Percentiles rank a stretch among this genome's conserved stretches.
Conservation (phyloP, 495 filamentous ascomycete genomes). For the Aspergillus sclerotiicarbonarius region DNA sequence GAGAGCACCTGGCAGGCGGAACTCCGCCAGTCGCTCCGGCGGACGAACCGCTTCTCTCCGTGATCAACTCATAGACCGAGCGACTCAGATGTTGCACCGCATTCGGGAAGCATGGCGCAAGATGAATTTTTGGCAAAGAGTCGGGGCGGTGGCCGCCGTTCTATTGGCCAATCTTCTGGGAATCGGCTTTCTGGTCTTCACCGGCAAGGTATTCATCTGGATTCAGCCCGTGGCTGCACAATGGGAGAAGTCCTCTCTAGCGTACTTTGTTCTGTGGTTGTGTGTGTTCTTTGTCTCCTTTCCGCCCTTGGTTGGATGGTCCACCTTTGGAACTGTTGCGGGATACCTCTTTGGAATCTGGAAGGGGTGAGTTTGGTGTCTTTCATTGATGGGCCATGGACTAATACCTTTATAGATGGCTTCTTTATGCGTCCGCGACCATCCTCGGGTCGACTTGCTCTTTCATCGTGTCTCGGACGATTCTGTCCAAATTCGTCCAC, state of each 20-base stretch:
- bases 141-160: constrained; percentile 51
- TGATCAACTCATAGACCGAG: constrained; percentile 45
- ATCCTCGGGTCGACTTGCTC: constrained; percentile 72
- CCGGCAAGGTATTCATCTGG: constrained; percentile 70
- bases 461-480: constrained; percentile 74
- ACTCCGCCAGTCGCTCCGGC: constrained; percentile 27
- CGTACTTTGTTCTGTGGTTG: constrained; percentile 78
- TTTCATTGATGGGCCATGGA: neutral
- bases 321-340: constrained; percentile 76
- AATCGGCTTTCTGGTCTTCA: constrained; percentile 71
- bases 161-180: constrained; percentile 50
- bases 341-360: constrained; percentile 96
- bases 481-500: constrained; percentile 75
- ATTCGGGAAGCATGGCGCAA: constrained; percentile 42
- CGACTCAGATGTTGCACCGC: constrained; percentile 25
- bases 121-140: constrained; percentile 60
- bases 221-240: constrained; percentile 66
- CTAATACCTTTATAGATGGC: constrained; percentile 55
- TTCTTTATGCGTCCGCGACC: constrained; percentile 76
- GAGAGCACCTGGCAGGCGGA: constrained; percentile 29
- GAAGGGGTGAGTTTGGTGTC: constrained; percentile 55
- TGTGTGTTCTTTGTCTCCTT: constrained; percentile 78
- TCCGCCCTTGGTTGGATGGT: constrained; percentile 90
- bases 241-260: constrained; percentile 67
- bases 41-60: constrained; percentile 33